phyloP scores from a whole-genome alignment of 139 green algal genomes.

The Chlamydomonas asymmetrica region DNA sequence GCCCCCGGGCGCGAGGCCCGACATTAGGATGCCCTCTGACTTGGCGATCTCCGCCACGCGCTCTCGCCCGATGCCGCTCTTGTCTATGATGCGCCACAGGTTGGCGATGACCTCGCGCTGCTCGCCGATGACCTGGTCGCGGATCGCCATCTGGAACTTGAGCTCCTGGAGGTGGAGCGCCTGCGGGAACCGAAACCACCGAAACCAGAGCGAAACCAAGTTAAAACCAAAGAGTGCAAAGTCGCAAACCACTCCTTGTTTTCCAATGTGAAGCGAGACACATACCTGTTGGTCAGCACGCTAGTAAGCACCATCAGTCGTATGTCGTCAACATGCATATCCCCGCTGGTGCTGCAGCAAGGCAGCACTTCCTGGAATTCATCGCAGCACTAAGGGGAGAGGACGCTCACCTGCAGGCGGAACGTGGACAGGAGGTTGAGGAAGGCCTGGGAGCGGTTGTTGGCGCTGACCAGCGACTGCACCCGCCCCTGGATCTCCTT shows the following conservation, averaged over 20 bases:
- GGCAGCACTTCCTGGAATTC: no score
- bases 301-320: no score
- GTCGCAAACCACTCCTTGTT: no score
- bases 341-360: no score
- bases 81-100: constrained; percentile 67
- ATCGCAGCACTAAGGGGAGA: no score
- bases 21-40: constrained; percentile 58
- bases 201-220: no score
- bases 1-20: constrained; percentile 19
- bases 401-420: constrained; percentile 58
- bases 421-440: constrained; percentile 71
- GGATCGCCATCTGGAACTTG: constrained; percentile 75
- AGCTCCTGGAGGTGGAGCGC: constrained; percentile 53
- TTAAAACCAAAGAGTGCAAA: no score
- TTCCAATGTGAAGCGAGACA: no score
- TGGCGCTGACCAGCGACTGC: constrained; percentile 52
- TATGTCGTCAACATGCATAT: no score
- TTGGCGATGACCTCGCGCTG: constrained; percentile 68
- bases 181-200: constrained; percentile 11
- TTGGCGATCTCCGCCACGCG: constrained; percentile 44
- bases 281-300: no score
- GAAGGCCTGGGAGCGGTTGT: constrained; percentile 57
- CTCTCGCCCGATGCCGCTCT: constrained; percentile 46
- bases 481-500: constrained; percentile 63
- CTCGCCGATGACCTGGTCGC: constrained; percentile 74